Percentiles rank a stretch among this genome's conserved stretches.
phyloP scores from a whole-genome alignment of 2,329 filamentous ascomycete species.

The Sporothrix sp. region DNA sequence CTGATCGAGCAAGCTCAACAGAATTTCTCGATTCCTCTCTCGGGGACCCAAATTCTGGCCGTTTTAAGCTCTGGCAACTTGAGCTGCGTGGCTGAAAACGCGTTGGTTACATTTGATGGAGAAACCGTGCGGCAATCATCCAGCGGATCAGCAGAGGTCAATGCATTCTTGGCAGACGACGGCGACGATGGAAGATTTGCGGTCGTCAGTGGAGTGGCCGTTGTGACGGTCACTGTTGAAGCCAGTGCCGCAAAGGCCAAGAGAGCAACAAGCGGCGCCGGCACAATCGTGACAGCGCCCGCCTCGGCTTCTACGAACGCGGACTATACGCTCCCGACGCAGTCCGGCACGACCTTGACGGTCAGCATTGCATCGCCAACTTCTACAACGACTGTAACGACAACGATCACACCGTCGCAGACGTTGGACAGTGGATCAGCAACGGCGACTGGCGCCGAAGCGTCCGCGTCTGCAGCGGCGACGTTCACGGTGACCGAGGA shows the following conservation, averaged over 20 bases:
- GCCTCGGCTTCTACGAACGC: constrained; percentile 8
- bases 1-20: constrained; percentile 54
- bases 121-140: constrained; percentile 29
- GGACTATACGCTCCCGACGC: constrained; percentile 19
- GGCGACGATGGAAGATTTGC: neutral
- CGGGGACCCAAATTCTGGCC: constrained; percentile 57
- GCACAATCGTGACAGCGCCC: constrained; percentile 21
- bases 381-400: constrained; percentile 22
- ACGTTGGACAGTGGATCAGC: constrained; percentile 3
- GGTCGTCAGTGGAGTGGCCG: constrained; percentile 9
- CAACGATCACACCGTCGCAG: constrained; percentile 14
- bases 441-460: constrained; percentile 18
- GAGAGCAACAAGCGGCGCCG: too few species aligned
- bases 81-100: constrained; percentile 77
- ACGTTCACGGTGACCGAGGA: constrained; percentile 44
- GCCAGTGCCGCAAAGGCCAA: neutral
- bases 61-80: constrained; percentile 67
- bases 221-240: constrained; percentile 16
- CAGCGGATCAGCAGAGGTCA: constrained; percentile 22
- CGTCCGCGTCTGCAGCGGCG: constrained; percentile 22
- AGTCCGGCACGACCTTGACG: constrained; percentile 25
- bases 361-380: constrained; percentile 19
- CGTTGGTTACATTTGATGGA: constrained; percentile 74
- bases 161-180: constrained; percentile 13
- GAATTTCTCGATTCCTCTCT: constrained; percentile 70